Percentiles rank a stretch among this genome's conserved stretches.
These are phyloP conservation scores for Erodium moschatum DNA, from an alignment of 441 rosid genomes.

Conservation along the genomic window DNA sequence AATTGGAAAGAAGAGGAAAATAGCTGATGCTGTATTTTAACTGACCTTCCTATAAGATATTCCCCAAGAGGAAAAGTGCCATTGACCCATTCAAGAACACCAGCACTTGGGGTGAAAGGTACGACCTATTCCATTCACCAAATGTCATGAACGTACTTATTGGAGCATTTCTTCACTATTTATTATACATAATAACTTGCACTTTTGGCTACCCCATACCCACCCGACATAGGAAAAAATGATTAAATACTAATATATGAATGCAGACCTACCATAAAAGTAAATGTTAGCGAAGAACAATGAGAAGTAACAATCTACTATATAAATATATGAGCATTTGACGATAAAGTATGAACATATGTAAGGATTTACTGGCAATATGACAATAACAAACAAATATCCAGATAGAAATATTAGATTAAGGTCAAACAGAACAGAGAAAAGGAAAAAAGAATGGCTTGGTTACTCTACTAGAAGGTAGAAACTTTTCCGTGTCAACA, in stretches of 20 bases:
- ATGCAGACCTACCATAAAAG: not conserved
- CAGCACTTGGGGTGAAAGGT: slow-evolving; percentile 98
- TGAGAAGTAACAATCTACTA: not conserved
- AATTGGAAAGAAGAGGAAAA: slow-evolving; percentile 3
- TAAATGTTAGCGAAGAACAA: not conserved
- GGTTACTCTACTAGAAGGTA: too few species aligned
- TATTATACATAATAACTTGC: not conserved
- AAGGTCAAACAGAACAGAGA: not conserved
- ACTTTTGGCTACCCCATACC: not conserved
- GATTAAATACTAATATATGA: not conserved
- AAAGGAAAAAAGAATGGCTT: too few species aligned
- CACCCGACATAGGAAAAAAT: not conserved
- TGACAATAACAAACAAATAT: not conserved
- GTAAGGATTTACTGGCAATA: not conserved
- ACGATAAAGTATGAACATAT: not conserved
- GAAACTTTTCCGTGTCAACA: too few species aligned
- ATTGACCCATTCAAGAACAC: slow-evolving; percentile 98
- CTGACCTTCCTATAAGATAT: slow-evolving; percentile 88
- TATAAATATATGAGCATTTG: not conserved
- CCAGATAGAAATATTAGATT: not conserved
- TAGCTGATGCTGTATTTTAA: slow-evolving; percentile 13
- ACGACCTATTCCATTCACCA: slow-evolving; percentile 51
- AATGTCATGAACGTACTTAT: not conserved
- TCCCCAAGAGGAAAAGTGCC: slow-evolving; percentile 97
- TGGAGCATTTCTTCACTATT: not conserved